phyloP scores from a whole-genome alignment of 73 alveolate genomes.

The Symbiodinium natans region DNA sequence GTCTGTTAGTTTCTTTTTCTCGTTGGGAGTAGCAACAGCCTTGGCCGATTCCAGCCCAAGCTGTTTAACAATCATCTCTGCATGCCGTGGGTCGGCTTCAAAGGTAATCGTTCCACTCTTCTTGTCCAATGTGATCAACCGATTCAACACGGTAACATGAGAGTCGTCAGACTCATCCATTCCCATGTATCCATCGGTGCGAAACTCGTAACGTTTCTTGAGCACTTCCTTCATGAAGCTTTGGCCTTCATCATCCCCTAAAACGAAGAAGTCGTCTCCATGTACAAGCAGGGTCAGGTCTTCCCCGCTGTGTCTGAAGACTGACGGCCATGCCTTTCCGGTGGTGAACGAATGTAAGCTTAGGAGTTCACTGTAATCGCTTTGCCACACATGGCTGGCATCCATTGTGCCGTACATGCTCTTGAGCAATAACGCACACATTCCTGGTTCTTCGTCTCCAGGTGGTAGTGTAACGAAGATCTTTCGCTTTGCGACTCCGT shows the following conservation, averaged over 20 bases:
- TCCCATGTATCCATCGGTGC: conserved; percentile 15
- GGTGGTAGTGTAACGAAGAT: conserved; percentile 24
- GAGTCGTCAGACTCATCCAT: not conserved
- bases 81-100: conserved; percentile 57
- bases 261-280: conserved; percentile 6
- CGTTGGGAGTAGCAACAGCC: conserved; percentile 13
- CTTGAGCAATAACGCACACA: not conserved
- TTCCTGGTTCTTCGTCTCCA: not conserved
- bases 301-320: not conserved
- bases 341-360: not conserved
- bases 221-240: not conserved
- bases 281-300: not conserved
- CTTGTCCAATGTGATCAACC: conserved; percentile 20
- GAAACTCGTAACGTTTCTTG: not conserved
- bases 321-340: not conserved
- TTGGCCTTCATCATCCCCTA: not conserved
- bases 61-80: not conserved
- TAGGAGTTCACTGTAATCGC: not conserved
- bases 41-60: conserved; percentile 1
- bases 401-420: conserved; percentile 21
- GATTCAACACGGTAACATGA: not conserved
- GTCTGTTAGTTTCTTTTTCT: conserved; percentile 24
- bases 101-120: not conserved
- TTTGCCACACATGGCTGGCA: conserved; percentile 45
- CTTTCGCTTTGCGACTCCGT: not conserved